A percentile compares a stretch with the other conserved stretches of the same genome.
Conservation (phyloP, 2,329 filamentous ascomycete genomes). For the Botrytis deweyae region DNA sequence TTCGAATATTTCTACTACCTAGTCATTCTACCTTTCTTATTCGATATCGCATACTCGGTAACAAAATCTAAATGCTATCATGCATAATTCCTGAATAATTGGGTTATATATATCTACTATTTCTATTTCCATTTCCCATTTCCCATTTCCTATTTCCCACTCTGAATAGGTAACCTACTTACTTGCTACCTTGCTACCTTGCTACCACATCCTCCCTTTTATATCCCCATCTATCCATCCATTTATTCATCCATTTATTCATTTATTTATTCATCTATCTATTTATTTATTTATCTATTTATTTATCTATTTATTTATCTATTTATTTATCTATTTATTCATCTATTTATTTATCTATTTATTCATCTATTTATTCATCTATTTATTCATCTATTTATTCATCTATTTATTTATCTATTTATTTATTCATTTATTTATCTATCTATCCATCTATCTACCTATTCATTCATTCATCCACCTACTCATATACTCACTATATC, state of each 20-base stretch:
- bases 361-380: too few species aligned
- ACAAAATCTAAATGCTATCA: background rate
- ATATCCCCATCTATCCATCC: background rate
- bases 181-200: background rate
- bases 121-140: background rate
- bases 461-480: too few species aligned
- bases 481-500: too few species aligned
- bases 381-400: fast-evolving
- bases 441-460: too few species aligned
- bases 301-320: fast-evolving
- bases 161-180: too few species aligned
- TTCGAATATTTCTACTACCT: background rate
- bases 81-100: background rate
- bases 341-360: too few species aligned
- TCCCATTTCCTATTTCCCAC: background rate
- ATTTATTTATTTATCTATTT: too few species aligned
- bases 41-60: background rate
- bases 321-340: too few species aligned
- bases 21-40: fast-evolving
- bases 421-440: too few species aligned
- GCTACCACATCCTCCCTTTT: background rate
- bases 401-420: too few species aligned
- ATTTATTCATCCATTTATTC: too few species aligned
- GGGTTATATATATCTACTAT: background rate
- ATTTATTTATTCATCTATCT: too few species aligned